Conservation (phyloP, 768 basidiomycete genomes). For the Phanerochaete sordida region DNA sequence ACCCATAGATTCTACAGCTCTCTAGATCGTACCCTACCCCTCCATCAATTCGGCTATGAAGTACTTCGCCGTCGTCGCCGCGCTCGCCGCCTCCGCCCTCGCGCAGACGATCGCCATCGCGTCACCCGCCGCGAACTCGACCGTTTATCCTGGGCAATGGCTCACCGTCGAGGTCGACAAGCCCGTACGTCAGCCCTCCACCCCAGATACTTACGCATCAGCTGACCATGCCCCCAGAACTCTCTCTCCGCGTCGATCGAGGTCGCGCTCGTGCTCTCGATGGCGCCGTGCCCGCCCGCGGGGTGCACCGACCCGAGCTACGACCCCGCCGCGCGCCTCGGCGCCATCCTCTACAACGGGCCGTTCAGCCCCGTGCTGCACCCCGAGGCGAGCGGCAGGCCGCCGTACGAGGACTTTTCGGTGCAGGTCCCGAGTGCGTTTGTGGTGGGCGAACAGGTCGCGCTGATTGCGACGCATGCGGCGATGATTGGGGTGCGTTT, state of each 20-base stretch:
- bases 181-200: conserved; percentile 23
- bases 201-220: neutral
- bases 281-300: conserved; percentile 21
- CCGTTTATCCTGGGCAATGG: conserved; percentile 21
- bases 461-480: conserved; percentile 20
- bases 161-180: conserved; percentile 31
- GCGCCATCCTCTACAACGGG: conserved; percentile 28
- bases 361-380: conserved; percentile 24
- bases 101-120: conserved; percentile 31
- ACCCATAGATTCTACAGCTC: too few species aligned
- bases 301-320: conserved; percentile 17
- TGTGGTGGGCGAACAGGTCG: conserved; percentile 10
- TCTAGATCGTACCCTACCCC: too few species aligned
- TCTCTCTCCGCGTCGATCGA: conserved; percentile 29
- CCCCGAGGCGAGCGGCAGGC: neutral
- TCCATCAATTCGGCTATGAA: too few species aligned
- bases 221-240: conserved; percentile 16
- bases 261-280: conserved; percentile 31
- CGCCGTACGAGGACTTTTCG: conserved; percentile 27
- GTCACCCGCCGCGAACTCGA: conserved; percentile 19
- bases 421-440: conserved; percentile 20
- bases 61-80: conserved; percentile 14
- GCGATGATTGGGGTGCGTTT: conserved; percentile 19
- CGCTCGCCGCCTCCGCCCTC: conserved; percentile 15
- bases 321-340: conserved; percentile 21